Evolutionary conservation across 495 filamentous ascomycete species (phyloP).

Genomic region (Penicillium coffeae): DNA sequence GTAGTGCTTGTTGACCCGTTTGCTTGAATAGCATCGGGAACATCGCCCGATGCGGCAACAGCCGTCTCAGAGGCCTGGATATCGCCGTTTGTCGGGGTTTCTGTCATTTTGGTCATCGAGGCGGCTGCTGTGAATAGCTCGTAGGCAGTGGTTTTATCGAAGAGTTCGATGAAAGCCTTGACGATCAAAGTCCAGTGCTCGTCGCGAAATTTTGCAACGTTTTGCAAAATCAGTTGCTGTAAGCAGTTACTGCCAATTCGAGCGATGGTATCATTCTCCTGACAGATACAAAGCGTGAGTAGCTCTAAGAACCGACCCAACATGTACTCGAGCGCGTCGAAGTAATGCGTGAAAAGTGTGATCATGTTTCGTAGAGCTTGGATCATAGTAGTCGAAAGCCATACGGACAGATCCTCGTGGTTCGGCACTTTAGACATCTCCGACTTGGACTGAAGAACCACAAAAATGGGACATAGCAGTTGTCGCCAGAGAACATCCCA

Average conservation of each 20-base stretch:
- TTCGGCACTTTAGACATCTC: slow-evolving; percentile 92
- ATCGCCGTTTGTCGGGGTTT: slow-evolving; percentile 31
- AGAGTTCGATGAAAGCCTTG: slow-evolving; percentile 89
- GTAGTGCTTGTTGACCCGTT: slow-evolving; percentile 50
- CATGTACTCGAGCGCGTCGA: slow-evolving; percentile 94
- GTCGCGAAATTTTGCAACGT: slow-evolving; percentile 81
- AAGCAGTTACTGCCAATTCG: slow-evolving; percentile 97
- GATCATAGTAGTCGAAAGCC: slow-evolving; percentile 99
- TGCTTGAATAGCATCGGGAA: slow-evolving; percentile 56
- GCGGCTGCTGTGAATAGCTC: slow-evolving; percentile 87
- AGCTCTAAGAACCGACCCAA: slow-evolving; percentile 91
- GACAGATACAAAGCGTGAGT: slow-evolving; percentile 91
- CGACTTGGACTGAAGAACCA: slow-evolving; percentile 90
- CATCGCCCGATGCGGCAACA: slow-evolving; percentile 17
- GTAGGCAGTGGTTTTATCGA: slow-evolving; percentile 88
- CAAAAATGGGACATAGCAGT: slow-evolving; percentile 95
- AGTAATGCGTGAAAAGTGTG: slow-evolving; percentile 96
- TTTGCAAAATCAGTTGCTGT: slow-evolving; percentile 92
- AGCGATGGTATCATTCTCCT: slow-evolving; percentile 98
- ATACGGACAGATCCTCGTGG: slow-evolving; percentile 96
- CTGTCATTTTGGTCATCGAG: slow-evolving; percentile 40
- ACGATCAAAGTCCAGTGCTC: slow-evolving; percentile 94
- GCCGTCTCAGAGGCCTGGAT: slow-evolving; percentile 23
- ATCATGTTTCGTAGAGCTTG: slow-evolving; percentile 98
- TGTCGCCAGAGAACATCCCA: slow-evolving; percentile 99